These are phyloP conservation scores for Corylus avellana DNA, from an alignment of 306 rosid genomes.

Conservation along the genomic window DNA sequence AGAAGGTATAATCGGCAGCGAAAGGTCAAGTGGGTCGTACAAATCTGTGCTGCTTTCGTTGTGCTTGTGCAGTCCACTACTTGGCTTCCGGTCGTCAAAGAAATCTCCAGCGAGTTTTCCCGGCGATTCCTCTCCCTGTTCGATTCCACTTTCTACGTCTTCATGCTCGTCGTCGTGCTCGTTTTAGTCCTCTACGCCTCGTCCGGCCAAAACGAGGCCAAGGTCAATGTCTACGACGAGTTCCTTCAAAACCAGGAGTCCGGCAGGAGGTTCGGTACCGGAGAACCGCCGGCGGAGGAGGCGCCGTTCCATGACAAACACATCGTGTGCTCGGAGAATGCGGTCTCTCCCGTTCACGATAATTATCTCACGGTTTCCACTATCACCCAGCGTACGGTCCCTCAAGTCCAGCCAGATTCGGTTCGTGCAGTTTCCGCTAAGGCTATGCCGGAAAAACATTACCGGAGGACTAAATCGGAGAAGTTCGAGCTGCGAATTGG, in stretches of 20 bases:
- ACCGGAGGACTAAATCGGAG: constrained; percentile 59
- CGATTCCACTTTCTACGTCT: constrained; percentile 44
- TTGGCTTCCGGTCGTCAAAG: constrained; percentile 26
- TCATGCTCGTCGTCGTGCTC: constrained; percentile 43
- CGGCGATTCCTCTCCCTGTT: constrained; percentile 22
- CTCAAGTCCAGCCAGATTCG: not conserved
- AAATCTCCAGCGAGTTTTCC: not conserved
- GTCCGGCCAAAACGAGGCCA: constrained; percentile 24
- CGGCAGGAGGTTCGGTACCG: not conserved
- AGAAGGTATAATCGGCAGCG: constrained; percentile 32
- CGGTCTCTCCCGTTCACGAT: not conserved
- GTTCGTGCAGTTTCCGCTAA: not conserved
- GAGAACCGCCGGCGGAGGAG: not conserved
- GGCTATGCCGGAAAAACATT: constrained; percentile 32
- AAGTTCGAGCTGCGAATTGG: constrained; percentile 20
- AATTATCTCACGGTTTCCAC: not conserved
- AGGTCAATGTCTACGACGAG: constrained; percentile 24
- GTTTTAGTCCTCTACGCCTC: constrained; percentile 46
- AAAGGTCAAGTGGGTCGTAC: constrained; percentile 27
- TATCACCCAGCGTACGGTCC: not conserved
- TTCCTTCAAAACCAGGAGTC: constrained; percentile 7
- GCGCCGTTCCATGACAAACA: not conserved
- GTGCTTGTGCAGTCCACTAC: constrained; percentile 31
- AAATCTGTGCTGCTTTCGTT: constrained; percentile 30
- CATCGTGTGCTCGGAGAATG: constrained; percentile 13